Base-by-base conservation (phyloP, 352 stramenopile species). In the Globisporangium alternatum region DNA sequence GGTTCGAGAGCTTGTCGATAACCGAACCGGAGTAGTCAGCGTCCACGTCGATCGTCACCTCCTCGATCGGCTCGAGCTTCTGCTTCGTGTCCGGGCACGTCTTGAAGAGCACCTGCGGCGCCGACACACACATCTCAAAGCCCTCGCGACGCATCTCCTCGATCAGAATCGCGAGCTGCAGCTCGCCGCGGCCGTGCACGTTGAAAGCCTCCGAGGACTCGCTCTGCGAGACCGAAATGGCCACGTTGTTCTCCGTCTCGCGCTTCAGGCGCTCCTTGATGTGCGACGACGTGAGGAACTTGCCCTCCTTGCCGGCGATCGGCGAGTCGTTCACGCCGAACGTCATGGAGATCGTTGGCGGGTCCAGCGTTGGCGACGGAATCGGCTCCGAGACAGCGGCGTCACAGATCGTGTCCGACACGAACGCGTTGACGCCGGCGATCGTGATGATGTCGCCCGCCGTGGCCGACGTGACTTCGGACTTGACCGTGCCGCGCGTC, bases 61-160 rank as follows among this genome's bases (percentile, higher is more conserved):
- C 90, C 74, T 98, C 93, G 17, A 98, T 94, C 4, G 88, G 88
- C 69, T 96, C 89, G 22, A 95, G 64, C 59, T 88, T 91, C 58
- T 93, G 74, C 47, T 94, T 96, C 48, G 92, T 97, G 37, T 96
- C 88, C 6, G 80, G 70, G 66, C 83, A 89, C 10, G 71, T 89
- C 62, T 92, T 89, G 63, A 97, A 98, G 17, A 99, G 76, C 59
- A 99, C 98, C 59, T 96, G 89, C 17, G 97, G 97, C 41, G 97
- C 97, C 22, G 94, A 98, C 52, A 99, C 96, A 47, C 93, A 97
- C 76, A 99, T 96, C 81, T 99, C 97, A 60, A 97, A 99, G 10
- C 97, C 97, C 76, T 99, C 97, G 47, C 97, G 89, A 61, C 97
- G 83, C 97, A 99, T 99, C 73, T 98, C 96, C 72, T 99, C 97